Evolutionary conservation across 1,139 yeast species (phyloP).

Genomic region (Blastobotrys indianensis): DNA sequence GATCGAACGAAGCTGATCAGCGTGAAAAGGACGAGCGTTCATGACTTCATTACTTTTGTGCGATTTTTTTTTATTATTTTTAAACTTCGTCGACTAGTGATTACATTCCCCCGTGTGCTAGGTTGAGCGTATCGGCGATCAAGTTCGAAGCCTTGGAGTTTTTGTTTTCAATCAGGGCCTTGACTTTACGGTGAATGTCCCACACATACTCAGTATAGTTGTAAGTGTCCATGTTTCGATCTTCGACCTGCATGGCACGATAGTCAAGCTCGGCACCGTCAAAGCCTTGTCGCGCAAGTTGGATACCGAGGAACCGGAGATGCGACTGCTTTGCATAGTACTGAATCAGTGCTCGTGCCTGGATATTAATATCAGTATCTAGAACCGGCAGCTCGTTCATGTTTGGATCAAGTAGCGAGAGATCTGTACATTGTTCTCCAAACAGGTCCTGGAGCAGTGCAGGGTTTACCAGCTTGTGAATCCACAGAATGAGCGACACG

Average conservation of each 20-base stretch:
- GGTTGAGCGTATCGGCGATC: constrained; percentile 17
- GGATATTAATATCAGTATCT: constrained; percentile 62
- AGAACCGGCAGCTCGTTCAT: constrained; percentile 63
- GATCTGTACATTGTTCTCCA: constrained; percentile 47
- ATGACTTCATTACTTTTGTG: no score
- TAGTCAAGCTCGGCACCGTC: constrained; percentile 60
- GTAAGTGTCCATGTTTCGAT: constrained; percentile 42
- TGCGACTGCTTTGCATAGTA: constrained; percentile 43
- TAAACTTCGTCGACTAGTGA: not conserved
- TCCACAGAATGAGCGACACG: constrained; percentile 53
- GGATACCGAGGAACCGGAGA: constrained; percentile 45
- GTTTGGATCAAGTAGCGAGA: constrained; percentile 44
- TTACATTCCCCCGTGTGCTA: constrained; percentile 17
- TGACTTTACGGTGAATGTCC: constrained; percentile 32
- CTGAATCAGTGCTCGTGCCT: constrained; percentile 57
- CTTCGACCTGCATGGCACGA: constrained; percentile 65
- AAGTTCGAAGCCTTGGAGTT: constrained; percentile 17
- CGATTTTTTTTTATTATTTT: not conserved
- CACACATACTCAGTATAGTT: constrained; percentile 30
- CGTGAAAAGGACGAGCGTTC: not conserved
- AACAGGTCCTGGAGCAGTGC: constrained; percentile 67
- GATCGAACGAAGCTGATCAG: constrained; percentile 27
- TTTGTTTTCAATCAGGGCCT: constrained; percentile 24
- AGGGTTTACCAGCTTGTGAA: constrained; percentile 66
- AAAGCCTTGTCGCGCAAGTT: constrained; percentile 57